Base-by-base conservation (phyloP, 371 early-diverging fungal genomes). In the Ordospora pajunii region DNA sequence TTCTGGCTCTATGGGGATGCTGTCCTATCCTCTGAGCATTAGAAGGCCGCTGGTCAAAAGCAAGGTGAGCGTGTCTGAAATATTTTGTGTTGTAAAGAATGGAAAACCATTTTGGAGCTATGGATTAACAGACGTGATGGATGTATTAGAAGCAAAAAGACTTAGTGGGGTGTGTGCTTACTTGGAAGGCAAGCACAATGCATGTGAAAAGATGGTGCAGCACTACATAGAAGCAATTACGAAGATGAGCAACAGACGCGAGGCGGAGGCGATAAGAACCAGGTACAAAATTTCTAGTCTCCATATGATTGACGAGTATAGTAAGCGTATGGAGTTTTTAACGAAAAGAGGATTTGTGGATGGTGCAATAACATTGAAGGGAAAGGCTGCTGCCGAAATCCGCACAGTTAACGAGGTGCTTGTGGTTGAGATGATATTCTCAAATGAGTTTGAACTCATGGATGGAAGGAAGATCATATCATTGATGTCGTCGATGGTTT, bases 341-440 rank as follows among this genome's bases (percentile, higher is more conserved):
- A 50, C 48, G 19, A 77, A 50, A 9, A 70, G 72, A 10, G 73
- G 67, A 11, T 84, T 77, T 67, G 67, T 71, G 40, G 81, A 80
- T 44, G 49, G 50, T 12, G 12, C 11, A 17, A 70, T 84, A 17
- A 78, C 73, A 49, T 22, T 82, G 11, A 84, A 84, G 64, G 84
- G 84, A 49, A 71, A 76, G 63, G 75, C 77, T 23, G 81, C 82
- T 14, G 80, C 78, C 5, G 82, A 82, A 64, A 80, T 84, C 40
- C 77, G 78, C 44, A 74, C 84, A 1, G 80, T 84, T 21, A 76
- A 81, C 42, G 82, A 80, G 44, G 70, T 84, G 58, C 58, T 84
- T 22, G 82, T 79, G 42, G 80, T 80, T 44, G 84, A 84, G 58
- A 67, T 84, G 68, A 71, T 81, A 12, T 74, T 84, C 19, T 73